Percentiles rank a stretch among this genome's conserved stretches.
Evolutionary conservation across 179 eudicot species (phyloP).

Genomic region (Sideroxylon spinosum): DNA sequence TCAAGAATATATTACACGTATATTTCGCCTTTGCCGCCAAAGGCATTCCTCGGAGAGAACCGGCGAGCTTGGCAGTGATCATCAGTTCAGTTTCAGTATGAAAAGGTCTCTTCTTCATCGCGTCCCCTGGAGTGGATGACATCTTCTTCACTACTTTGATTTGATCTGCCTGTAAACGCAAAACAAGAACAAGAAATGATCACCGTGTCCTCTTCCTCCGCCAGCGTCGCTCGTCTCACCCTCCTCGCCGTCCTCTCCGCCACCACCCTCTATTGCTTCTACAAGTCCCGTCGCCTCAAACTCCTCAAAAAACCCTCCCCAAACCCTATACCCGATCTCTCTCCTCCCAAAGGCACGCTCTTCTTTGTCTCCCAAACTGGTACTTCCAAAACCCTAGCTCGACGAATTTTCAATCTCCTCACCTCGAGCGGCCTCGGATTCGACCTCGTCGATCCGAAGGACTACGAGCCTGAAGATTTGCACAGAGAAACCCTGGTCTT

Average conservation of each 20-base stretch:
- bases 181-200: no score
- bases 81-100: no score
- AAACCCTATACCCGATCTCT: constrained; percentile 19
- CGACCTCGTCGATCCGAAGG: constrained; percentile 57
- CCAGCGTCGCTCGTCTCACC: constrained; percentile 43
- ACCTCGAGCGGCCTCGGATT: constrained; percentile 35
- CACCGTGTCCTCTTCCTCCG: constrained; percentile 21
- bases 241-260: constrained; percentile 77
- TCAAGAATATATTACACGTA: no score
- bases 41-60: no score
- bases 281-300: constrained; percentile 62
- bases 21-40: no score
- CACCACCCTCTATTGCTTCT: constrained; percentile 71
- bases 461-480: constrained; percentile 88
- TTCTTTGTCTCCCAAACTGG: constrained; percentile 66
- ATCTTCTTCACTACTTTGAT: no score
- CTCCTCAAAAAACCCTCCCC: constrained; percentile 12
- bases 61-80: no score
- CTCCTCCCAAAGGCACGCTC: constrained; percentile 46
- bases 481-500: constrained; percentile 54
- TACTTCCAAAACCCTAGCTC: constrained; percentile 79
- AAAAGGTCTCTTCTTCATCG: no score
- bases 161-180: no score
- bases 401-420: constrained; percentile 50
- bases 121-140: no score